Percentiles rank a stretch among this genome's conserved stretches.
Conservation (phyloP, 1,284 basidiomycete genomes). For the Cutaneotrichosporon mucoides region DNA sequence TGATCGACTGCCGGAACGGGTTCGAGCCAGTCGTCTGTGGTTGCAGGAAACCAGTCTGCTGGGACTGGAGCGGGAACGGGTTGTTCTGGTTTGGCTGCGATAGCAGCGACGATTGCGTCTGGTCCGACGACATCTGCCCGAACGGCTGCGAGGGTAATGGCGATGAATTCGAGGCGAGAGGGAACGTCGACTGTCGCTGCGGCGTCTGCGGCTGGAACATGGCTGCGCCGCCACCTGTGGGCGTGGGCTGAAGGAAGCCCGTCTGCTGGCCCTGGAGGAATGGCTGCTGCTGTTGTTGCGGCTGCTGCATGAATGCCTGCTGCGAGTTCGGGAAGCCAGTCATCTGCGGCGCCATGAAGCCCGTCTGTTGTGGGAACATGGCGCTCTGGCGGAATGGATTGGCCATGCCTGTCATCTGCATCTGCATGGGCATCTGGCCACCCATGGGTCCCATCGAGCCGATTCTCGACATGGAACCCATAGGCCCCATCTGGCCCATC, state of each 20-base stretch:
- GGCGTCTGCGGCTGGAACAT: constrained; percentile 60
- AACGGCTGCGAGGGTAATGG: neutral
- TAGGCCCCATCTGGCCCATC: constrained; percentile 1
- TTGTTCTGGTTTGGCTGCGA: constrained; percentile 3
- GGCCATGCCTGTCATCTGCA: constrained; percentile 21
- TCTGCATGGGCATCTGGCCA: constrained; percentile 21
- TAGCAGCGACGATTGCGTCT: constrained; percentile 46
- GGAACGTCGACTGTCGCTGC: constrained; percentile 15
- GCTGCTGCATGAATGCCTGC: constrained; percentile 34
- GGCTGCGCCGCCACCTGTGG: constrained; percentile 56
- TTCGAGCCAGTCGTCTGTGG: constrained; percentile 55
- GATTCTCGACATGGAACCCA: neutral
- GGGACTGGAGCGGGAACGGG: constrained; percentile 49
- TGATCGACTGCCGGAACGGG: constrained; percentile 59
- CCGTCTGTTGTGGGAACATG: constrained; percentile 54
- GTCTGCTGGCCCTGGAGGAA: neutral
- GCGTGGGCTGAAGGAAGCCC: constrained; percentile 49
- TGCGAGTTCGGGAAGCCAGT: constrained; percentile 63
- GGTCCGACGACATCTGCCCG: constrained; percentile 20
- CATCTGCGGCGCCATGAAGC: constrained; percentile 57
- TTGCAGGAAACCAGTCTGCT: constrained; percentile 50
- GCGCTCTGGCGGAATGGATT: constrained; percentile 71
- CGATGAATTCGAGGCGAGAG: neutral
- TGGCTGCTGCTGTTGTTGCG: constrained; percentile 14
- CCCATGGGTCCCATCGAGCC: neutral